These are phyloP conservation scores for Calycina herbarum DNA, from an alignment of 2,329 filamentous ascomycete species.

Conservation along the genomic window DNA sequence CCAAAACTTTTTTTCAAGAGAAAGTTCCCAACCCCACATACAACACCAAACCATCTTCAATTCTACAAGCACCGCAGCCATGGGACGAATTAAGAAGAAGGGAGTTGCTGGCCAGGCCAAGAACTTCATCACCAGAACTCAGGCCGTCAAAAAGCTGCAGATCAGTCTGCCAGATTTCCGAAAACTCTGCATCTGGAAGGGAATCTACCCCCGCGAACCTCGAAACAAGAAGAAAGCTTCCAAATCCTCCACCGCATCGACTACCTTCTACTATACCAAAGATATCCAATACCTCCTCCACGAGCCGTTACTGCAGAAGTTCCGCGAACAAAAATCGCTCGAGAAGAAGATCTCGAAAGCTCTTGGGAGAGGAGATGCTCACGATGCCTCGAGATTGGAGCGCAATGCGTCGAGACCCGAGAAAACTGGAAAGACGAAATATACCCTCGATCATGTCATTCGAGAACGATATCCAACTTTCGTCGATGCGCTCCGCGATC, in stretches of 20 bases:
- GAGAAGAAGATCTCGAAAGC: constrained; percentile 97
- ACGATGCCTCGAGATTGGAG: constrained; percentile 85
- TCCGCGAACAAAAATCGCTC: constrained; percentile 94
- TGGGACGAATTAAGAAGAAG: constrained; percentile 89
- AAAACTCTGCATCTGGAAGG: constrained; percentile 99
- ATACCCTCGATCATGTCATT: constrained; percentile 94
- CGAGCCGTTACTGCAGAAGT: constrained; percentile 90
- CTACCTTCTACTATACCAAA: constrained; percentile 89
- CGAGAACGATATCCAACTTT: constrained; percentile 98
- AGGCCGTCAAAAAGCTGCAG: constrained; percentile 96
- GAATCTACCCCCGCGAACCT: constrained; percentile 96
- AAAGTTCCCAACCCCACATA: constrained; percentile 15
- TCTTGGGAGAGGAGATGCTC: constrained; percentile 85
- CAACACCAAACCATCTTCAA: constrained; percentile 19
- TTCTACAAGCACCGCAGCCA: constrained; percentile 41
- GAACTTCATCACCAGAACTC: constrained; percentile 97
- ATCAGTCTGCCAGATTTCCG: constrained; percentile 96
- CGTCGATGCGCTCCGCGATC: constrained; percentile 85
- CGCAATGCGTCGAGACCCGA: constrained; percentile 83
- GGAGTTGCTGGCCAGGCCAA: constrained; percentile 85
- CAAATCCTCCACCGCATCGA: constrained; percentile 84
- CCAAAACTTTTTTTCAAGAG: constrained; percentile 17
- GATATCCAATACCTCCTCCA: constrained; percentile 98
- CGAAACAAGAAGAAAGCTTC: constrained; percentile 96
- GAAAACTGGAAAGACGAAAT: constrained; percentile 83